phyloP scores from a whole-genome alignment of 2,329 filamentous ascomycete species.

The Phyllosticta citrichinensis region DNA sequence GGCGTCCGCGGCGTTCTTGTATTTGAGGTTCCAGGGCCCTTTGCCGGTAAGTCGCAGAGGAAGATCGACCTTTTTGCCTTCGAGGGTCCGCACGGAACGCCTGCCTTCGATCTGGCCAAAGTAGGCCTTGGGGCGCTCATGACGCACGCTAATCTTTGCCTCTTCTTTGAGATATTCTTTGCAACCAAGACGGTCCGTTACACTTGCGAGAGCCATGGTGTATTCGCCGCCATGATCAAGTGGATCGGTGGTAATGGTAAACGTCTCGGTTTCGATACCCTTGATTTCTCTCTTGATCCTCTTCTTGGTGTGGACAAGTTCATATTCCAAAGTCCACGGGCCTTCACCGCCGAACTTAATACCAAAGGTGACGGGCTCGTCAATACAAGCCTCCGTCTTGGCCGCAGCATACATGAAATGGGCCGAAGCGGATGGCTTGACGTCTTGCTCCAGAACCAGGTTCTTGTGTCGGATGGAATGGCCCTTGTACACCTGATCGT shows the following conservation, averaged over 20 bases:
- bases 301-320: conserved; percentile 81
- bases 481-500: conserved; percentile 69
- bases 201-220: conserved; percentile 70
- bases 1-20: conserved; percentile 53
- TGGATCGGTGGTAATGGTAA: conserved; percentile 64
- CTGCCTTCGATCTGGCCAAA: conserved; percentile 83
- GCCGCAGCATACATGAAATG: conserved; percentile 49
- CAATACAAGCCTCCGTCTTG: conserved; percentile 65
- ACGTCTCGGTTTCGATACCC: conserved; percentile 51
- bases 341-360: conserved; percentile 70
- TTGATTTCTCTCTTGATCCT: conserved; percentile 58
- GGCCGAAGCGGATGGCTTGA: conserved; percentile 85
- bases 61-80: conserved; percentile 62
- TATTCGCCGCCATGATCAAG: conserved; percentile 82
- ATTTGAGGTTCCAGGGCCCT: conserved; percentile 71
- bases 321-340: conserved; percentile 86
- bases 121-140: conserved; percentile 74
- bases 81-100: conserved; percentile 62
- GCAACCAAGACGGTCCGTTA: conserved; percentile 80
- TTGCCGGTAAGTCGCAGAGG: conserved; percentile 81
- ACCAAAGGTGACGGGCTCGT: conserved; percentile 65
- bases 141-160: conserved; percentile 73
- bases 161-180: conserved; percentile 79
- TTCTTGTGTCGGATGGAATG: conserved; percentile 43
- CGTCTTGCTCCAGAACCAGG: conserved; percentile 69